Evolutionary conservation across 148 eudicot genomes (phyloP), one percentile per base, ranked within the genome.

Genomic region (Amaranthus cruentus): DNA sequence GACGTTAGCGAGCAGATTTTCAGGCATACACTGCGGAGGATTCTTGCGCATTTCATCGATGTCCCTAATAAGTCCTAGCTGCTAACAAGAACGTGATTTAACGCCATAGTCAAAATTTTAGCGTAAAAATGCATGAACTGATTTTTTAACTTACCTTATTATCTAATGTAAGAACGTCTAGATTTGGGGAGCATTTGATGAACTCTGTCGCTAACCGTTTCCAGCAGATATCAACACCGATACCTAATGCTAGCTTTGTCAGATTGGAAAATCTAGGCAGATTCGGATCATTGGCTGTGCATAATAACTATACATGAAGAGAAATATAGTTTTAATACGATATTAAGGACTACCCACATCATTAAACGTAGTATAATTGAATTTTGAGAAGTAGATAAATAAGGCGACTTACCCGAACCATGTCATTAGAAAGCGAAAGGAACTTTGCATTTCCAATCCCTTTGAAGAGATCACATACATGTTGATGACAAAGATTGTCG

Each of bases 191-290:
- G 71, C 21, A 55, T 74, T 79, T 63, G 63, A 79, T 79, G 13
- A 79, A 79, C 66, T 74, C 67, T 9, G 13, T 50, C 56, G 70
- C 74, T 38, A 79, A 42, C 70, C 69, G 55, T 48, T 21, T 55
- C 81, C 77, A 74, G 77, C 70, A 55, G 47, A 73, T 46, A 79
- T 79, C 77, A 62, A 68, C 28, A 68, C 73, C 74, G 49, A 79
- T 56, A 55, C 77, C 81, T 47, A 79, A 69, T 62, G 58, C 65
- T 49, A 79, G 56, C 49, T 15, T 66, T 7, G 5, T 74, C 81
- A 79, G 15, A 57, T 74, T 62, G 60, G 8, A 47, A 79, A 79
- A 79, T 9, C 46, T 63, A n/a, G 78, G 81, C 51, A 79, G 66
- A 49, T 4, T 56, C 56, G 38, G 60, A 75, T 74, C 15, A 44